Evolutionary conservation across 441 rosid species (phyloP), one percentile per base, ranked within the genome.

Genomic region (Gossypium lobatum): DNA sequence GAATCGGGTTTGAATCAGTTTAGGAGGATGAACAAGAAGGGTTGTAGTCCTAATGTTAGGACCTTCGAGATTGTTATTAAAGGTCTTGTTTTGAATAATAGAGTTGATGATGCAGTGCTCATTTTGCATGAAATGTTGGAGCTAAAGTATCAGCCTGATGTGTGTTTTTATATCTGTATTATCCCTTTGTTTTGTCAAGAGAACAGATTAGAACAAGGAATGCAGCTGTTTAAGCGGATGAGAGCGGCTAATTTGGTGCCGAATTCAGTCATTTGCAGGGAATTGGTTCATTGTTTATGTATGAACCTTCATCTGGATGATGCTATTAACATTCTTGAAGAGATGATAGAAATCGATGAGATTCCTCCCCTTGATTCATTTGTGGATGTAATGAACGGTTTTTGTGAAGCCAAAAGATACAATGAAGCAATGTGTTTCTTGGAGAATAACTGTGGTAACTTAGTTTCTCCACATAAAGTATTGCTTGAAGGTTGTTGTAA

Each of bases 1-100:
- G 85, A 78, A 75, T 64, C 71, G 65, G 88, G 83, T 64, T 77
- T 88, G 79, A 76, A 85, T 82, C 90, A 86, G 54, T 88, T 82
- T 77, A 25, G 76, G 76, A 85, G 92, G 77, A 80, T 88, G 76
- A 45, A 68, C 42, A 86, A 78, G 79, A 88, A 86, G 77, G 81
- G 84, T 5, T 83, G 82, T 61, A 20, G 37, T 75, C 86, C 88
- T 18, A 81, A 81, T 52, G 55, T 84, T 71, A 78, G 75, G 75
- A 88, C 90, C 3, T 86, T 82, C 37, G 84, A 88, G 78, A 74
- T 83, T 58, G 79, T 87, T 45, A 74, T 84, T 21, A 74, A 48
- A 72, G 83, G 85, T 64, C 87, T 87, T 73, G 48, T 82, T 63
- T 37, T 61, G 42, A 77, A 71, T 18, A 31, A 64, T 3, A 75